Evolutionary conservation across 495 filamentous ascomycete species (phyloP), one percentile per base, ranked within the genome.

Genomic region (Darksidea phi): DNA sequence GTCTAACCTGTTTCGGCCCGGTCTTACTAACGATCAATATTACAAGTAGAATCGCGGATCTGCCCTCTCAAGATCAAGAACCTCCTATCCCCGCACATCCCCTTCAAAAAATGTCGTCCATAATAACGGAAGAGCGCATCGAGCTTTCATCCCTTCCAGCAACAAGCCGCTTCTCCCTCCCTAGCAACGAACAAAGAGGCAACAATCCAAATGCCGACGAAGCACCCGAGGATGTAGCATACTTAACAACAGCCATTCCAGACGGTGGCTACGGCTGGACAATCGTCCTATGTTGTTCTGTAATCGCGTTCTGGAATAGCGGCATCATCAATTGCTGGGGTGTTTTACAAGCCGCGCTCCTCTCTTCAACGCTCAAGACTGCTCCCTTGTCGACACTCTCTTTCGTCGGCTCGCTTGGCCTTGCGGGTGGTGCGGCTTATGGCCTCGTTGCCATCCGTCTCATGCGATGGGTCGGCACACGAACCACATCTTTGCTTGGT

Each of bases 191-290:
- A 38, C 5, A 48, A 5, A 21, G 46, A 12, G 23, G 2, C 46
- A 25, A 4, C 18, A 21, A 48, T 48, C 12, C 46, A 21, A 36
- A 53, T 25, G 3, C 34, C 18, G 52, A 55, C 13, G 34, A 41
- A 12, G 2, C 18, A 6, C 52, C 52, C 24, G 47, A 43, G 10
- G 54, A 64, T 10, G 50, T 54, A 15, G 48, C 61, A 23, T 58
- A 48, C 41, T 57, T 49, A 0, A 60, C 57, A 12, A 60, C 62
- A 2, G 62, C 62, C 1, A 47, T 65, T 32, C 82, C 82, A 1
- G 82, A 86, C 34, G 82, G 82, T 15, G 83, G 82, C 15, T 80
- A 83, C 51, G 83, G 79, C 48, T 86, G 83, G 83, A 74, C 79
- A 15, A 74, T 85, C 3, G 79, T 85, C 50, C 69, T 62, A 32